Evolutionary conservation across 2,329 filamentous ascomycete species (phyloP), one percentile per base, ranked within the genome.

Genomic region (Nothophaeocryptopus gaeumannii): DNA sequence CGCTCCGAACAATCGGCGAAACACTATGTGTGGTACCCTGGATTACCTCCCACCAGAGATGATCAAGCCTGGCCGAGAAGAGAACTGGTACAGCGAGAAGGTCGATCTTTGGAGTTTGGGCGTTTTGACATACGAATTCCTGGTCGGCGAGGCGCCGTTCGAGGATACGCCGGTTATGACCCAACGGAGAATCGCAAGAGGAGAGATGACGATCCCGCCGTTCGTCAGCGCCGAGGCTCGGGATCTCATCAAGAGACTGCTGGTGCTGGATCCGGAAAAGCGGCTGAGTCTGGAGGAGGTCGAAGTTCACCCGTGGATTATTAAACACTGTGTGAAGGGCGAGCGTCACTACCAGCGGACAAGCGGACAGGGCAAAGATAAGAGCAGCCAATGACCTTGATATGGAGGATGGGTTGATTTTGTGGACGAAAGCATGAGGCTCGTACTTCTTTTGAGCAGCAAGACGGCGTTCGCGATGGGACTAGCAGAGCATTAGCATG

Each of bases 41-140:
- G 93, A 99, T 73, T 99, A 99, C 70, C 81, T 99, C 12, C 93
- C 93, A 2, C 93, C 93, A 4, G 93, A 99, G 83, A 99, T 99
- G 93, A 81, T 97, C 70, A 88, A 86, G 70, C 82, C 85, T 3
- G 86, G 88, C 38, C 80, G 80, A 60, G 84, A 61, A 5, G 88
- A 93, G 64, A 95, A 93, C 73, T 95, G 80, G 67, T 97, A 97
- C 73, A 88, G 82, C 52, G 91, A 96, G 68, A 97, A 96, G 75
- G 89, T 99, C 30, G 93, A 99, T 67, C 74, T 97, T 54, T 99
- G 93, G 93, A 93, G 88, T 66, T 75, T 99, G 64, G 93, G 93
- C 16, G 93, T 97, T 15, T 72, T 99, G 71, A 95, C 87, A 2
- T 99, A 97, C 64, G 93, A 99, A 72, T 99, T 99, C 63, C 73